Evolutionary conservation across 2,329 filamentous ascomycete genomes (phyloP).

Genomic region (Hypocrella siamensis): DNA sequence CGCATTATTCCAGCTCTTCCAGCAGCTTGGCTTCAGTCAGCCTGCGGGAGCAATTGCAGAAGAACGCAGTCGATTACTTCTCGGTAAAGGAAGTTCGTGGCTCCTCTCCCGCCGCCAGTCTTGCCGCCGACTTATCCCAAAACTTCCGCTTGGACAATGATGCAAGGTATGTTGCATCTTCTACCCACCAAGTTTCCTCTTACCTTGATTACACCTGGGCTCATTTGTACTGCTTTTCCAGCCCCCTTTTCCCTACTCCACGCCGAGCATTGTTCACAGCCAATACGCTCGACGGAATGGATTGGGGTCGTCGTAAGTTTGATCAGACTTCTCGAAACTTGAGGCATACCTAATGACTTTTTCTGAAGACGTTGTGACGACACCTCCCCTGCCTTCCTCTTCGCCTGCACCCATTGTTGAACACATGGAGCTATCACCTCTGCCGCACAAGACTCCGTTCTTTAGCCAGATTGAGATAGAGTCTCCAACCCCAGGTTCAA

Average conservation of each 20-base stretch:
- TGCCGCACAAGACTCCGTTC: conserved; percentile 73
- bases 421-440: conserved; percentile 83
- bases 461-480: conserved; percentile 48
- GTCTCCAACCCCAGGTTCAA: conserved; percentile 52
- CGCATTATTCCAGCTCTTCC: conserved; percentile 32
- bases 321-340: neutral
- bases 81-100: conserved; percentile 60
- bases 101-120: conserved; percentile 78
- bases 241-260: conserved; percentile 25
- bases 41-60: conserved; percentile 58
- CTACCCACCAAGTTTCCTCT: neutral
- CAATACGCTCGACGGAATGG: conserved; percentile 19
- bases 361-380: conserved; percentile 54
- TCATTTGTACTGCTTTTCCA: conserved; percentile 4
- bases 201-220: neutral
- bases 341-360: conserved; percentile 1
- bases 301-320: conserved; percentile 18
- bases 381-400: conserved; percentile 68
- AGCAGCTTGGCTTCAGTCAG: conserved; percentile 54
- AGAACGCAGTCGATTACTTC: conserved; percentile 61
- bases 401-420: conserved; percentile 61
- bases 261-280: conserved; percentile 24
- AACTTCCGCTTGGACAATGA: conserved; percentile 87
- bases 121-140: conserved; percentile 88
- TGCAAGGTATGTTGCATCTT: conserved; percentile 48